These are phyloP conservation scores for Zanthoxylum bungeanum DNA, from an alignment of 345 rosid genomes.

Conservation along the genomic window DNA sequence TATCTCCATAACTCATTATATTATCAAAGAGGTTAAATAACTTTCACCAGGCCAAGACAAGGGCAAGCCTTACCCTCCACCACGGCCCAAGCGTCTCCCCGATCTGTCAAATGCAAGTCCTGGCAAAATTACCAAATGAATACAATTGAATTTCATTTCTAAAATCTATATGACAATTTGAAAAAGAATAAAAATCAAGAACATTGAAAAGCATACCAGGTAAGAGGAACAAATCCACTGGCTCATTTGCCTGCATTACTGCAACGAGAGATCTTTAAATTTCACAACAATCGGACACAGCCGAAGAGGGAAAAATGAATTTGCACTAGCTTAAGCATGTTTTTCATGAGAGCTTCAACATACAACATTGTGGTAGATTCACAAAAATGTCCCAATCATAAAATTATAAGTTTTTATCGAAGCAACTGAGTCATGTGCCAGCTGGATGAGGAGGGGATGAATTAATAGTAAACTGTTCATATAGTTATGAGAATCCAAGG, in stretches of 20 bases:
- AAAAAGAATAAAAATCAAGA: not conserved
- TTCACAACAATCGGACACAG: not conserved
- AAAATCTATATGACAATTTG: not conserved
- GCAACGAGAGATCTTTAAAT: conserved; percentile 25
- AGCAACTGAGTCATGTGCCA: too few species aligned
- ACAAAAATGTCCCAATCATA: not conserved
- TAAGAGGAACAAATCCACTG: conserved; percentile 76
- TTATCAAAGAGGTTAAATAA: not conserved
- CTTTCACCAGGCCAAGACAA: not conserved
- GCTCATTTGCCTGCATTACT: conserved; percentile 79
- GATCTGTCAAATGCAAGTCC: conserved; percentile 95
- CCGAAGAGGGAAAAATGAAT: not conserved
- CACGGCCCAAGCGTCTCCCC: conserved; percentile 95
- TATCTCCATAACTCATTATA: conserved; percentile 1
- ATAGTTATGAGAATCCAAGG: too few species aligned
- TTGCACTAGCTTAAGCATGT: not conserved
- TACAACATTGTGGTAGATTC: not conserved
- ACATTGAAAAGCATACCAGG: conserved; percentile 49
- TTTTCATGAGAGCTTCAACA: not conserved
- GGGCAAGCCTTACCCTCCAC: conserved; percentile 70
- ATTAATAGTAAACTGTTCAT: too few species aligned
- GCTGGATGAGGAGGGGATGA: too few species aligned
- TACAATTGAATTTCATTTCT: not conserved
- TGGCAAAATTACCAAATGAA: conserved; percentile 21
- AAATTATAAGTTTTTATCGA: not conserved